Base-by-base conservation (phyloP, 2,329 filamentous ascomycete species). In the Akanthomyces lecanii region DNA sequence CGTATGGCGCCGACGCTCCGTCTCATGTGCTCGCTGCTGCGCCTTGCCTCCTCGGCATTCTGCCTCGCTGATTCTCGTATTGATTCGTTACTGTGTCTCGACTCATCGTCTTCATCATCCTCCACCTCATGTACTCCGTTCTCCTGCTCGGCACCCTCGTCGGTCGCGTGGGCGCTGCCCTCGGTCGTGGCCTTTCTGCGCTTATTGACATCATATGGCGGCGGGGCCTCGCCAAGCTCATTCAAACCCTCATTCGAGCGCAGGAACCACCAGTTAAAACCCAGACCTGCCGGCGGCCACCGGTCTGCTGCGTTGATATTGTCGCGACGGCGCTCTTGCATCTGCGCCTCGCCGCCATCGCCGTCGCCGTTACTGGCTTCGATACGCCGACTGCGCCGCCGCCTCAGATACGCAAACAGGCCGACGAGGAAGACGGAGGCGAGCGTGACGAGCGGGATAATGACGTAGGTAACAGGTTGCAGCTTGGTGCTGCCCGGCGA, bases 191-290 rank as follows among this genome's bases (percentile, higher is more conserved):
- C 40, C 33, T 55, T 70, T 65, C 66, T 73, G 71, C 67, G 53
- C 52, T 74, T 75, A 7, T 38, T n/a, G 7, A 69, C 69, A 47
- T 75, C 77, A 70, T 89, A 89, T 0, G 86, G 85, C 54, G 87
- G 87, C 56, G 87, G 87, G 11, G 86, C 84, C 71, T 89, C 85
- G 33, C 86, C 87, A 50, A 81, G 73, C 74, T 88, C 86, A 69
- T 89, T 81, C 62, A 89, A 72, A 0, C 87, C 87, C 66, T 89
- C 86, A 52, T 81, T 61, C 3, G 71, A 68, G 45, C 66, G 66
- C 7, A 67, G 62, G 3, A 65, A 66, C 45, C 59, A 40, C 68
- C 67, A 69, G n/a, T 36, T 40, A 7, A 61, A 18, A 25, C 23
- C 18, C 3, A 53, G n/a, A 23, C 48, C 52, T 21, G 47, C 23